phyloP scores from a whole-genome alignment of 139 green algal species.

The Closterium sp. region DNA sequence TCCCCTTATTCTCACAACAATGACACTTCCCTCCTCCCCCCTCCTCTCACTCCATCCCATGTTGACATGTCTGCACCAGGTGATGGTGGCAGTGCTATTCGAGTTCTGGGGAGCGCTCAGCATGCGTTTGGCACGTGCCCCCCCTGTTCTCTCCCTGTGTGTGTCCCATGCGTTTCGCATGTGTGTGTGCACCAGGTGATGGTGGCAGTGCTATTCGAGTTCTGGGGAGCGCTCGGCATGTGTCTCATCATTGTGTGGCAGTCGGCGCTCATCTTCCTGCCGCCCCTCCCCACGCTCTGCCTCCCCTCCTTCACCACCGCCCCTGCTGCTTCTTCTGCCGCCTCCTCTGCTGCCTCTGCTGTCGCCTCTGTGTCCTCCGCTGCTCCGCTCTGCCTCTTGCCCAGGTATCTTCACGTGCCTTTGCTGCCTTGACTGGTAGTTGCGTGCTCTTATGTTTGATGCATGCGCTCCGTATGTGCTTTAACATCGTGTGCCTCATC shows the following conservation, averaged over 20 bases:
- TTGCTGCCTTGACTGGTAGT: not conserved
- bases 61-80: not conserved
- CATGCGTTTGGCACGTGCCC: not conserved
- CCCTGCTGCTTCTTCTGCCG: not conserved
- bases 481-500: too few relatives aligned
- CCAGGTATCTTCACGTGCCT: not conserved
- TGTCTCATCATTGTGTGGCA: conserved; percentile 22
- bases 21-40: too few relatives aligned
- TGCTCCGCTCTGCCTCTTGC: not conserved
- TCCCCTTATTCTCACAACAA: too few relatives aligned
- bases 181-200: not conserved
- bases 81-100: not conserved
- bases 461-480: too few relatives aligned
- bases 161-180: not conserved
- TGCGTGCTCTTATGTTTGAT: too few relatives aligned
- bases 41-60: too few relatives aligned
- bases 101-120: not conserved
- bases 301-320: not conserved
- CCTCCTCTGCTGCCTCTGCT: not conserved
- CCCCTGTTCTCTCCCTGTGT: not conserved
- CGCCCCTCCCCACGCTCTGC: not conserved
- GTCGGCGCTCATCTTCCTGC: not conserved
- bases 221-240: conserved; percentile 14
- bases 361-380: too few relatives aligned
- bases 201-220: conserved; percentile 1